phyloP scores from a whole-genome alignment of 2,329 filamentous ascomycete genomes.

The Exutisphaerella laricina region DNA sequence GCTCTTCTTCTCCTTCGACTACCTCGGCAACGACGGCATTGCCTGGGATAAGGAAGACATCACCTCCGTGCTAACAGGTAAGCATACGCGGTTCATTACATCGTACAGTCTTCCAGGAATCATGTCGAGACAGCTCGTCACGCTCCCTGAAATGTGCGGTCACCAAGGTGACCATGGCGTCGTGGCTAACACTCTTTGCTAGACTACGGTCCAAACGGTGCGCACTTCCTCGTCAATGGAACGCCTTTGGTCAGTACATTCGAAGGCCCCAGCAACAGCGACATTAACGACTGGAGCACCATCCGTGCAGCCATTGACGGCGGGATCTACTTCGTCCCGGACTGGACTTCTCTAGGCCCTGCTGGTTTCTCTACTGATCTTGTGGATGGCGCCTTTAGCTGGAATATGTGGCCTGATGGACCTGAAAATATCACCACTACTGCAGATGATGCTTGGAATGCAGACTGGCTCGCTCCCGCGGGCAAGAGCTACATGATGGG shows the following conservation, averaged over 20 bases:
- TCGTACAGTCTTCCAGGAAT: too few relatives aligned
- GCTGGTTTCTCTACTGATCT: constrained; percentile 9
- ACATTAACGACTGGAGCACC: constrained; percentile 7
- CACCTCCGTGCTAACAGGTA: constrained; percentile 42
- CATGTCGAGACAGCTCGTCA: too few relatives aligned
- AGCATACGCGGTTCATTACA: too few relatives aligned
- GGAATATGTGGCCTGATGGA: constrained; percentile 47
- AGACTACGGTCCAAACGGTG: constrained; percentile 41
- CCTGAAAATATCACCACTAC: constrained; percentile 47
- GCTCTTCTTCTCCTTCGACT: constrained; percentile 53
- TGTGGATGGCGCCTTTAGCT: constrained; percentile 41
- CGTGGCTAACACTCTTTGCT: too few relatives aligned
- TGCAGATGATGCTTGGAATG: constrained; percentile 39
- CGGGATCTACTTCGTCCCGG: constrained; percentile 42
- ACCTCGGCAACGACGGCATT: constrained; percentile 43
- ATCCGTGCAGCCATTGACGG: constrained; percentile 35
- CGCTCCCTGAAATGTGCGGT: too few relatives aligned
- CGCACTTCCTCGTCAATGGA: constrained; percentile 46
- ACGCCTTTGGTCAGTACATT: constrained; percentile 53
- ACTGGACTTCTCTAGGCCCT: constrained; percentile 42
- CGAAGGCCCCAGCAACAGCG: constrained; percentile 26
- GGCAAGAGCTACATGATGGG: constrained; percentile 48
- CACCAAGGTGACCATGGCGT: too few relatives aligned
- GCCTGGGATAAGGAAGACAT: constrained; percentile 31
- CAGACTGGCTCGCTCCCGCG: constrained; percentile 25